A percentile compares a stretch with the other conserved stretches of the same genome.
Evolutionary conservation across 2,329 filamentous ascomycete species (phyloP).

Genomic region (Monosporascus cannonballus): DNA sequence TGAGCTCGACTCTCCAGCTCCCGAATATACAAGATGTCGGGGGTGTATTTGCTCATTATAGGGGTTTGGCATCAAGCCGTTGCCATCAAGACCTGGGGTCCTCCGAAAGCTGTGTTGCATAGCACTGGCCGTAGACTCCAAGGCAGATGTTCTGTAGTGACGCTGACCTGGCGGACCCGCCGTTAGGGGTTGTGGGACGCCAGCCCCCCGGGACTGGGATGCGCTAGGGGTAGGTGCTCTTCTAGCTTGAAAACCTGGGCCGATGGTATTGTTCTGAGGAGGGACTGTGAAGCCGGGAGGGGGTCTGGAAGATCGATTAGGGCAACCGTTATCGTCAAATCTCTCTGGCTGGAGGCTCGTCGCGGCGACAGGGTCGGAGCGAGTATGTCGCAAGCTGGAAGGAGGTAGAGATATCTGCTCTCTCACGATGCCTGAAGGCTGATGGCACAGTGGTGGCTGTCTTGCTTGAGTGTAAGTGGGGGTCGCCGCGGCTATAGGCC

Average conservation of each 20-base stretch:
- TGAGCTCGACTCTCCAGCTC: constrained; percentile 3
- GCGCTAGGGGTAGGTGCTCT: constrained; percentile 12
- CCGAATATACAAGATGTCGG: constrained; percentile 4
- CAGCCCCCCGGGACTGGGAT: constrained; percentile 27
- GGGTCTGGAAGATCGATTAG: neutral
- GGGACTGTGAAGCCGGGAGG: neutral
- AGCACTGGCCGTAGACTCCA: constrained; percentile 32
- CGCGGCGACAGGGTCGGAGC: constrained; percentile 6
- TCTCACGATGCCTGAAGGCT: constrained; percentile 9
- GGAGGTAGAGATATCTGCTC: neutral
- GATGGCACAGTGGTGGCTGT: constrained; percentile 5
- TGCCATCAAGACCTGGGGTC: constrained; percentile 15
- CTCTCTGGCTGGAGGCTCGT: constrained; percentile 13
- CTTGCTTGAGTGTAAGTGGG: constrained; percentile 5
- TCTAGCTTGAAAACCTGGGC: constrained; percentile 8
- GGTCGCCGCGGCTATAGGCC: constrained; percentile 12
- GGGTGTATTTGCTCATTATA: constrained; percentile 3
- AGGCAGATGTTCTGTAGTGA: constrained; percentile 38
- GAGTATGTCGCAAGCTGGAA: neutral
- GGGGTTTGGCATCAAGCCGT: constrained; percentile 7
- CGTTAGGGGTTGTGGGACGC: constrained; percentile 44
- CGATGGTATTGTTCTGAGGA: neutral
- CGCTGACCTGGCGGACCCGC: constrained; percentile 50
- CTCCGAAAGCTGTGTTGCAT: constrained; percentile 22
- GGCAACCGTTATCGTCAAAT: constrained; percentile 7